Evolutionary conservation across 176 grass and related monocot species (phyloP), one percentile per base, ranked within the genome.

Genomic region (Phyllostachys edulis): DNA sequence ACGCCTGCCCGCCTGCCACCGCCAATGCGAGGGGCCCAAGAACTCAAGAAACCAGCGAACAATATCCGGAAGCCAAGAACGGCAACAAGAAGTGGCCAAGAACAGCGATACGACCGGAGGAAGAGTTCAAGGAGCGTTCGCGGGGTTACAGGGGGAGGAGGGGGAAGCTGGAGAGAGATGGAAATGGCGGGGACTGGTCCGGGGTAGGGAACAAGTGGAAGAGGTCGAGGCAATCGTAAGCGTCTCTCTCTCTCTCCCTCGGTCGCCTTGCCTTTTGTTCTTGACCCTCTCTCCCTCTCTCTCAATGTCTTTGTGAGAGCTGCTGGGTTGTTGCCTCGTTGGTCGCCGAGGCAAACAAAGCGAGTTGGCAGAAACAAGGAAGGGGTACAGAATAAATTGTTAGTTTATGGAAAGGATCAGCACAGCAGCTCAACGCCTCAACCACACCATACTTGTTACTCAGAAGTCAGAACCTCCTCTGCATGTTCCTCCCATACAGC

Each of bases 181-280:
- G 47, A 89, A 64, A 88, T 73, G 89, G 84, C 80, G 63, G 55
- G 86, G 40, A 45, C 49, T 80, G 77, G 45, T 67, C 77, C 77
- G 20, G 66, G 46, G 12, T 14, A 67, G 63, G 60, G 61, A 59
- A 74, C 47, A 79, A 23, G 82, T 67, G 65, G 64, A 78, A 69
- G 83, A 46, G 36, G 15, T 27, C 76, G 37, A 57, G 68, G 54
- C 81, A 80, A 75, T 85, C 17, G 72, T 91, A 38, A 64, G 27
- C 39, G 14, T 83, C 81, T 42, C 38, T 68, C 9, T 7, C 45
- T 3, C 46, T 3, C 16, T 5, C 61, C 5, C 40, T 67, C 62
- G 14, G 62, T 65, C 26, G 61, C 6, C 21, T 15, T 46, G 55
- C 70, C 54, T 50, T 75, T 40, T 61, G 14, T 20, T 70, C 32